Evolutionary conservation across 805 yeast genomes (phyloP).

Genomic region (Candida ficus): DNA sequence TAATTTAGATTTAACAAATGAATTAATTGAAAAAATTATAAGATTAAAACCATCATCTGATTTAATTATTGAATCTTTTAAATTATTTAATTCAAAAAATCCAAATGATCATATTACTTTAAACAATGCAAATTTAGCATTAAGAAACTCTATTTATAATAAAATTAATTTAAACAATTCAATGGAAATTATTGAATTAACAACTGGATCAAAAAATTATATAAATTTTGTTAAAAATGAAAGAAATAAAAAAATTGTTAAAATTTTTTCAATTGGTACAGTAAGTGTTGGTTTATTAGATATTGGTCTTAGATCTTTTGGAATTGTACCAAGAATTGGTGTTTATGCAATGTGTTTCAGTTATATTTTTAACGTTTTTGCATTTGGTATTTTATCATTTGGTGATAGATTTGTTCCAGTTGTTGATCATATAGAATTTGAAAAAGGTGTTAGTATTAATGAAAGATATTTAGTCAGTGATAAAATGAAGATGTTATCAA

Average conservation of each 20-base stretch:
- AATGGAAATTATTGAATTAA: conserved; percentile 49
- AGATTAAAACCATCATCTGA: conserved; percentile 5
- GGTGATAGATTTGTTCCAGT: conserved; percentile 47
- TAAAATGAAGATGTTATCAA: conserved; percentile 61
- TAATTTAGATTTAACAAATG: conserved; percentile 7
- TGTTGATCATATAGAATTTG: conserved; percentile 56
- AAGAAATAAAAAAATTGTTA: conserved; percentile 30
- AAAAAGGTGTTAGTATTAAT: conserved; percentile 56
- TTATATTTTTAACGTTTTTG: conserved; percentile 42
- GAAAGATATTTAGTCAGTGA: conserved; percentile 63
- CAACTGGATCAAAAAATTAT: conserved; percentile 55
- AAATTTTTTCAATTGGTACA: conserved; percentile 26
- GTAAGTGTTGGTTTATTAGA: conserved; percentile 43
- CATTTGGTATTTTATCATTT: conserved; percentile 42
- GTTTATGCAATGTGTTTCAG: conserved; percentile 43
- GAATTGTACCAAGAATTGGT: conserved; percentile 23
- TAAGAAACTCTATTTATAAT: conserved; percentile 52
- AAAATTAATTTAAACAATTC: conserved; percentile 55
- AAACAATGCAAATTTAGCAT: conserved; percentile 52
- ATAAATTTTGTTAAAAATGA: conserved; percentile 29
- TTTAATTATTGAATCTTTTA: conserved; percentile 2
- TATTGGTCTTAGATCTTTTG: conserved; percentile 32
- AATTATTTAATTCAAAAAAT: conserved; percentile 5
- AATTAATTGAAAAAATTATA: neutral
- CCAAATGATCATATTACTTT: conserved; percentile 27